Evolutionary conservation across 2,329 filamentous ascomycete genomes (phyloP), one percentile per base, ranked within the genome.

Genomic region (Fusarium humuli): DNA sequence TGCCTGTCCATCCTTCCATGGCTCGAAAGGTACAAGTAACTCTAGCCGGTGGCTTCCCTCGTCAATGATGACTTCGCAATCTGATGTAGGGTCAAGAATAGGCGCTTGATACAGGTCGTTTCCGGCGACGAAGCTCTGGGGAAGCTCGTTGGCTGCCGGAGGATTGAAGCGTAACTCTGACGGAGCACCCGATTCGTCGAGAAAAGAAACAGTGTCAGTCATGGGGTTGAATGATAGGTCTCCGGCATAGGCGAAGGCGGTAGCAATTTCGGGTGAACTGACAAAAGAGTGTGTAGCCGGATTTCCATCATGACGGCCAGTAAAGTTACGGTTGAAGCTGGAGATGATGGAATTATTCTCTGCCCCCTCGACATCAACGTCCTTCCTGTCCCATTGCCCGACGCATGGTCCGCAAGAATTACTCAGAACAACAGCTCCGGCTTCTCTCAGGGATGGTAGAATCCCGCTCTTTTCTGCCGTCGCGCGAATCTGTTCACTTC

Each of bases 211-310:
- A 12, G 25, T 85, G 81, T 99, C 96, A 10, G 92, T 97, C 80
- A 97, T 88, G 25, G 96, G 96, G 83, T 99, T 98, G 86, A 99
- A 99, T 49, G 92, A 95, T 20, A 94, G 98, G 53, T 88, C 90
- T 54, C 96, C 96, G 40, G 94, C 91, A 81, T 97, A 98, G 13
- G 93, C 89, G 90, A 98, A 94, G 48, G 96, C 95, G 3, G 95
- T 98, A 64, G 98, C 95, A 59, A 99, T 89, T 81, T 99, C 96
- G 5, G 96, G 96, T 0, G 94, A 97, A 9, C 96, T 94, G 56
- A 99, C 77, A 2, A 85, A 85, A 2, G 82, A 83, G 72, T 84
- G 82, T 1, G 83, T 85, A 29, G 81, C 82, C 3, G 83, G 77
- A 40, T 81, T 80, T 6, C 78, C 70, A 57, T 81, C 78, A 47